Evolutionary conservation across 257 asterid genomes (phyloP).

Genomic region (Plantago major): DNA sequence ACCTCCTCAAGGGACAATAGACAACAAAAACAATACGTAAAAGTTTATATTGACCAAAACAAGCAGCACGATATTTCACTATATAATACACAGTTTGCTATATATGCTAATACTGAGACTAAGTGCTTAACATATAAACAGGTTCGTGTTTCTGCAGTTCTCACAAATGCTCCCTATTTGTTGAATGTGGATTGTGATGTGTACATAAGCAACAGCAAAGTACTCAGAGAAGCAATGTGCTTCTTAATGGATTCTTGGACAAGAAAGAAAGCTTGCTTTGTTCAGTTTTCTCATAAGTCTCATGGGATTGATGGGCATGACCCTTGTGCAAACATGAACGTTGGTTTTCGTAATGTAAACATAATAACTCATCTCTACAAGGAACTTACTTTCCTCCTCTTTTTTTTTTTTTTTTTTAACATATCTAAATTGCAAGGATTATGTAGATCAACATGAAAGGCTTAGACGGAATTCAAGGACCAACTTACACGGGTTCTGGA

Average conservation of each 20-base stretch:
- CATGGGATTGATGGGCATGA: conserved; percentile 94
- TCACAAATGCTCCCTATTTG: conserved; percentile 88
- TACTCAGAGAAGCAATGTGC: conserved; percentile 97
- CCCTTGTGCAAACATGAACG: not conserved
- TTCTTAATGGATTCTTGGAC: conserved; percentile 98
- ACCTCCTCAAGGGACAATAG: too few species aligned
- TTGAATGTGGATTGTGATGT: conserved; percentile 98
- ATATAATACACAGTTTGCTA: too few species aligned
- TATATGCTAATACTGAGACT: too few species aligned
- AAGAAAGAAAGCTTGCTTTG: conserved; percentile 92
- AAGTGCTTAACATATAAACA: conserved; percentile 21
- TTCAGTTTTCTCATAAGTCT: conserved; percentile 91
- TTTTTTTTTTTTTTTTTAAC: too few species aligned
- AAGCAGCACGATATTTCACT: too few species aligned
- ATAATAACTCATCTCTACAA: too few species aligned
- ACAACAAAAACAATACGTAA: too few species aligned
- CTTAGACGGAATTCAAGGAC: conserved; percentile 96
- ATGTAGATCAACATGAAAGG: conserved; percentile 87
- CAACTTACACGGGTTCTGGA: conserved; percentile 94
- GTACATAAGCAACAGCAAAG: conserved; percentile 91
- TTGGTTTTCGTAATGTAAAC: too few species aligned
- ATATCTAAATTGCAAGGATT: too few species aligned
- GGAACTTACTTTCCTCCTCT: too few species aligned
- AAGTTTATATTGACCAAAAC: not conserved
- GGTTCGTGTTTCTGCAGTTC: conserved; percentile 94